Evolutionary conservation across 495 filamentous ascomycete species (phyloP), one percentile per base, ranked within the genome.

Genomic region (Elasticomyces elasticus): DNA sequence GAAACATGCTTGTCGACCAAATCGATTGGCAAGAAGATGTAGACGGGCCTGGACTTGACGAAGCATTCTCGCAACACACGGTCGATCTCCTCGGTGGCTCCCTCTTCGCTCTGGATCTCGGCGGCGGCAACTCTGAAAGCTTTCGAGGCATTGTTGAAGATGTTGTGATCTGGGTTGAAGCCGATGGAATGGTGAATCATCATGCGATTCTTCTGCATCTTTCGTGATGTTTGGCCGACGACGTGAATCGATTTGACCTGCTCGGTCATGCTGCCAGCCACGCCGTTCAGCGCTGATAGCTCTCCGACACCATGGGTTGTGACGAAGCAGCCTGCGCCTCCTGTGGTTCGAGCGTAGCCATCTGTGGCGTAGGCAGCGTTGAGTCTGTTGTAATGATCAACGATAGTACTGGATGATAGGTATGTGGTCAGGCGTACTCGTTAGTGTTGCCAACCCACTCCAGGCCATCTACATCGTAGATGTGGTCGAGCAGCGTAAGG

Each of bases 101-200:
- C 65, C n/a, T 63, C 42, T 17, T 61, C 49, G 38, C 65, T 64
- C 59, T 61, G 62, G 0, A 71, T 50, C 47, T 69, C 66, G 9
- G 68, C 69, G 6, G 63, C 66, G 0, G 66, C 62, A 31, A 55
- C 51, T 19, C 69, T 56, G 43, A 67, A 59, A 12, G 47, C 60
- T 42, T 53, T 56, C 2, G 66, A 64, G 27, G 64, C 60, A n/a
- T 67, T 61, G 54, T 67, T 68, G 56, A 68, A 70, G 40, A 66
- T 41, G 52, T 67, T 56, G 40, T 62, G 49, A 49, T 53, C 54
- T n/a, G 38, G 52, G 24, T 35, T 48, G 30, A 60, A 52, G 41
- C 53, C 69, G 37, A 71, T 66, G 9, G 66, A 67, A 59, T 71
- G 69, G 41, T 71, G 69, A 22, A 71, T 71, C 69, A 71, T 70